These are phyloP conservation scores for Fusarium sp. DNA, from an alignment of 2,329 filamentous ascomycete genomes.

Conservation along the genomic window DNA sequence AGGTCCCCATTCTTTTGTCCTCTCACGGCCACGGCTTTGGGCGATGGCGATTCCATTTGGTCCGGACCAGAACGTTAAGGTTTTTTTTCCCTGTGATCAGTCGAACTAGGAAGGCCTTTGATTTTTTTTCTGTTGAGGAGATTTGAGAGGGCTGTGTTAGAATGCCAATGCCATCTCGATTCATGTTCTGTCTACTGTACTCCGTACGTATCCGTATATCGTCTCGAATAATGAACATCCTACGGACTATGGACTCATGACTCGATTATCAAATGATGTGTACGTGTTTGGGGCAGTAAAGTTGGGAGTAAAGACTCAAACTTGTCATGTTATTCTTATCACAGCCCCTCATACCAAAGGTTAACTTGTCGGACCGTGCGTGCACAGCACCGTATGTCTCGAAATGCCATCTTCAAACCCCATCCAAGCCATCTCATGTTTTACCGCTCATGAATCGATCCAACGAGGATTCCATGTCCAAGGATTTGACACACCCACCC, in stretches of 20 bases:
- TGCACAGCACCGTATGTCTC: constrained; percentile 24
- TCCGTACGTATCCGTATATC: not conserved
- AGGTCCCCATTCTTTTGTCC: constrained; percentile 12
- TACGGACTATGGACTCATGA: not conserved
- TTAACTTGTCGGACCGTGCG: not conserved
- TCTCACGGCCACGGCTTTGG: constrained; percentile 16
- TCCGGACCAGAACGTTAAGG: constrained; percentile 33
- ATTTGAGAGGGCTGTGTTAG: constrained; percentile 25
- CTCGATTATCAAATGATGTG: not conserved
- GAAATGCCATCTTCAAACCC: constrained; percentile 23
- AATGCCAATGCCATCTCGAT: constrained; percentile 15
- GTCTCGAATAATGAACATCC: not conserved
- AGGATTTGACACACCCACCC: constrained; percentile 29
- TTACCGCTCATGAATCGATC: constrained; percentile 18
- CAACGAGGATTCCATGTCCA: not conserved
- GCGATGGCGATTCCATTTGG: constrained; percentile 36
- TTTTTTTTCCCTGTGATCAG: constrained; percentile 9
- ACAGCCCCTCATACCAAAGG: constrained; percentile 1
- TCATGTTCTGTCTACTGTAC: constrained; percentile 14
- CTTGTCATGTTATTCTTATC: not conserved
- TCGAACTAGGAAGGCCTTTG: not conserved
- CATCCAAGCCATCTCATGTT: constrained; percentile 23
- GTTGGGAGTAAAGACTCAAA: not conserved
- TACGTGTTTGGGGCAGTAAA: not conserved
- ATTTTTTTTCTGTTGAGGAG: constrained; percentile 29